Conservation (phyloP, 2,329 filamentous ascomycete genomes). For the Botrytis elliptica region DNA sequence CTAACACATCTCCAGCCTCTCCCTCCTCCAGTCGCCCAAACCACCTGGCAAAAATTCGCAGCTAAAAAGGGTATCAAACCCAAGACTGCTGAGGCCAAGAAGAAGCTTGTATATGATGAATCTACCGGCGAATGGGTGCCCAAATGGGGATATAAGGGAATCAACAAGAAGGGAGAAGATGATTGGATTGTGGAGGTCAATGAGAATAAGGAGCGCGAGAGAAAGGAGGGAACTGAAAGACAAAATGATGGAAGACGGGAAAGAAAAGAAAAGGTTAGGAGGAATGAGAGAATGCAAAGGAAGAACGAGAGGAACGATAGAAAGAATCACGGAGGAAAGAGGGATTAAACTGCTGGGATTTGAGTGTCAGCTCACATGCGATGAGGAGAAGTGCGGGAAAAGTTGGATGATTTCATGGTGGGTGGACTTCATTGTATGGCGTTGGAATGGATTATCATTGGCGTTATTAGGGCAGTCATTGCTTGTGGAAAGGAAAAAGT, state of each 20-base stretch:
- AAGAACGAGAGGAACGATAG: slow-evolving; percentile 57
- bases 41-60: slow-evolving; percentile 95
- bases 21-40: slow-evolving; percentile 75
- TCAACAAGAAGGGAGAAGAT: slow-evolving; percentile 78
- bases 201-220: slow-evolving; percentile 64
- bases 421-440: slow-evolving; percentile 22
- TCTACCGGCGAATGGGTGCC: slow-evolving; percentile 83
- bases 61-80: slow-evolving; percentile 94
- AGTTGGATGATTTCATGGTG: slow-evolving; percentile 12
- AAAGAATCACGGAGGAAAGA: slow-evolving; percentile 32
- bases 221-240: slow-evolving; percentile 61
- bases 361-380: not conserved
- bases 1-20: slow-evolving; percentile 53
- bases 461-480: slow-evolving; percentile 16
- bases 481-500: slow-evolving; percentile 18
- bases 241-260: slow-evolving; percentile 62
- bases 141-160: slow-evolving; percentile 92
- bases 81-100: slow-evolving; percentile 75
- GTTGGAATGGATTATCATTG: slow-evolving; percentile 21
- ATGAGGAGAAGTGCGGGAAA: not conserved
- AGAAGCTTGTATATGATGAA: slow-evolving; percentile 82
- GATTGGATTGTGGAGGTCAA: slow-evolving; percentile 95
- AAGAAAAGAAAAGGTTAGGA: slow-evolving; percentile 66
- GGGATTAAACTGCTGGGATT: not conserved
- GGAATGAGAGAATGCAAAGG: slow-evolving; percentile 68